phyloP scores from a whole-genome alignment of 164 flowering plant species.

The Vitis labrusca region DNA sequence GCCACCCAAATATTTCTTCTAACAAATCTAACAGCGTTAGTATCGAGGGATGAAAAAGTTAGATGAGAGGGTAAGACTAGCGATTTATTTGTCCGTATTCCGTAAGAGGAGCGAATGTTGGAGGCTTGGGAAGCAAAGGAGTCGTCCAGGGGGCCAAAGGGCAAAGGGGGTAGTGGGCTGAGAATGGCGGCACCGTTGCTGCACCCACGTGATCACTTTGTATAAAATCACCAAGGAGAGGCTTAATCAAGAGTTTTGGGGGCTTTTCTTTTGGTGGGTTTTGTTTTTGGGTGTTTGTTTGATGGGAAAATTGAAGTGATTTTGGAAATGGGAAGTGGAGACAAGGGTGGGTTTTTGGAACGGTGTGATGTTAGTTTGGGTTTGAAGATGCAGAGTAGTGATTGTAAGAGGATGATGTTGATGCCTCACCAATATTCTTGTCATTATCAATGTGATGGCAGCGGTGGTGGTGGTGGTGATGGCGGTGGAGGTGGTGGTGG shows the following conservation, averaged over 20 bases:
- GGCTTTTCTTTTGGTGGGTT: background rate
- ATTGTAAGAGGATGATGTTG: slow-evolving; percentile 24
- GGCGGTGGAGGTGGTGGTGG: slow-evolving; percentile 5
- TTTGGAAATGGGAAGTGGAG: slow-evolving; percentile 15
- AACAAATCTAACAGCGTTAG: no score
- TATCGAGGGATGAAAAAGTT: no score
- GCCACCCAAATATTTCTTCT: no score
- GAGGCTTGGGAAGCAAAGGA: slow-evolving; percentile 64
- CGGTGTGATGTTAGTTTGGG: slow-evolving; percentile 35
- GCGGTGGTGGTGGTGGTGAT: slow-evolving; percentile 1
- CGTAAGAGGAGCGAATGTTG: slow-evolving; percentile 58
- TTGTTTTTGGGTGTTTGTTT: background rate
- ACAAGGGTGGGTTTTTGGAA: slow-evolving; percentile 16
- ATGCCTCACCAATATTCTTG: slow-evolving; percentile 15
- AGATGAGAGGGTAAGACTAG: no score
- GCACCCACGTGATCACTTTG: no score
- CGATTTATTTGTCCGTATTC: slow-evolving; percentile 26
- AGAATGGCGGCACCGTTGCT: slow-evolving; percentile 48
- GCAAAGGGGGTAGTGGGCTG: slow-evolving; percentile 14
- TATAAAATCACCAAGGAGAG: background rate
- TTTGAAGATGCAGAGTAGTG: slow-evolving; percentile 42
- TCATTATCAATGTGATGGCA: slow-evolving; percentile 7
- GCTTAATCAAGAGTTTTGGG: background rate
- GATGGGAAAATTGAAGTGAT: slow-evolving; percentile 9
- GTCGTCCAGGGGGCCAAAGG: no score